These are phyloP conservation scores for Fusarium guadeloupense DNA, from an alignment of 2,329 filamentous ascomycete species.

Conservation along the genomic window DNA sequence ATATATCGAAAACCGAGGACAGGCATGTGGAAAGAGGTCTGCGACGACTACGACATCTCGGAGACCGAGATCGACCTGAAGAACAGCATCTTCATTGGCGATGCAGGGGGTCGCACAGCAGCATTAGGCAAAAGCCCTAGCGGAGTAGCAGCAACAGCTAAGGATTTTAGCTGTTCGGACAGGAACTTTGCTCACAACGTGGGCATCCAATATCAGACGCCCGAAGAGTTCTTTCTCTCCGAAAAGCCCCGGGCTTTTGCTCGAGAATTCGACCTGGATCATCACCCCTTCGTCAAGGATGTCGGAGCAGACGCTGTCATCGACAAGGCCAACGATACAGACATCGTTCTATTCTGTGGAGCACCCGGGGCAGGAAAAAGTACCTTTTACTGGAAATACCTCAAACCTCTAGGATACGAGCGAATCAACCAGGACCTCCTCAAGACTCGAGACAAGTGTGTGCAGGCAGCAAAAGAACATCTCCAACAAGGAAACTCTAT, in stretches of 20 bases:
- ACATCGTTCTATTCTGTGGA: constrained; percentile 87
- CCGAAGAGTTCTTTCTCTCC: constrained; percentile 89
- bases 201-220: constrained; percentile 82
- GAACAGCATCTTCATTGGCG: constrained; percentile 86
- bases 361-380: constrained; percentile 92
- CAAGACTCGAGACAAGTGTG: constrained; percentile 75
- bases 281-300: constrained; percentile 54
- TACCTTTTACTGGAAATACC: constrained; percentile 82
- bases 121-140: constrained; percentile 35
- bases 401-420: constrained; percentile 81
- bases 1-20: constrained; percentile 84
- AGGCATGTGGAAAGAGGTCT: constrained; percentile 83
- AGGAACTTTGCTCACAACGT: constrained; percentile 87
- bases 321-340: constrained; percentile 70
- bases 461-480: constrained; percentile 75
- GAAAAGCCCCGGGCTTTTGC: constrained; percentile 71
- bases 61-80: constrained; percentile 71
- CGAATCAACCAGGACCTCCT: constrained; percentile 91
- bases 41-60: constrained; percentile 67
- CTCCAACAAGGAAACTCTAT: constrained; percentile 74
- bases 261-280: constrained; percentile 75
- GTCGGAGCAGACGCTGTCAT: constrained; percentile 53
- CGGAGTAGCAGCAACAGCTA: constrained; percentile 46
- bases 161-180: constrained; percentile 73
- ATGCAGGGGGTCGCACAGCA: constrained; percentile 74